phyloP scores from a whole-genome alignment of 78 protist genomes.

The Capsaspora owczarzaki region DNA sequence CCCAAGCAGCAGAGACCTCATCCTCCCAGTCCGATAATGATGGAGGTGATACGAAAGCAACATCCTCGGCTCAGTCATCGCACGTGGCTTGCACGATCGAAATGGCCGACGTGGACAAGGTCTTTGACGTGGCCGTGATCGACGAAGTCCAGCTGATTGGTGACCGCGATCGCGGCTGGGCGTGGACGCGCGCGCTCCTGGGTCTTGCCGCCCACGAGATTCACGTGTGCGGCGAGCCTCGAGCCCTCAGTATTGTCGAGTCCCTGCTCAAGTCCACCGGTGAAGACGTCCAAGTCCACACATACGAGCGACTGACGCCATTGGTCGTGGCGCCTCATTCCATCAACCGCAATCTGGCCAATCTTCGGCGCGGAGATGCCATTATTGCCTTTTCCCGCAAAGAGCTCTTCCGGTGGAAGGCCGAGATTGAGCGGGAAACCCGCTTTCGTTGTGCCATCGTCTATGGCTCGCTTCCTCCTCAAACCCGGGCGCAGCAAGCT shows the following conservation, averaged over 20 bases:
- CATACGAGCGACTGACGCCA: slow-evolving; percentile 35
- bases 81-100: slow-evolving; percentile 60
- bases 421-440: slow-evolving; percentile 9
- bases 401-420: not conserved
- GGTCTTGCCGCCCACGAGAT: slow-evolving; percentile 17
- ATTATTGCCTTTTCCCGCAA: slow-evolving; percentile 23
- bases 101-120: slow-evolving; percentile 12
- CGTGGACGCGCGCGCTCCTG: slow-evolving; percentile 46
- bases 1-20: no score
- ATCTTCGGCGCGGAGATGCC: slow-evolving; percentile 27
- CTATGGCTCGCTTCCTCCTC: slow-evolving; percentile 12
- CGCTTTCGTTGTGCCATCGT: not conserved
- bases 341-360: no score
- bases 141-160: slow-evolving; percentile 58
- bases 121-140: slow-evolving; percentile 51
- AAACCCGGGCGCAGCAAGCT: slow-evolving; percentile 8
- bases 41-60: no score
- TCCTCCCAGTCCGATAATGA: no score
- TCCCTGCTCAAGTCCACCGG: slow-evolving; percentile 10
- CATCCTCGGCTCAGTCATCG: no score
- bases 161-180: slow-evolving; percentile 57
- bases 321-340: not conserved
- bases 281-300: slow-evolving; percentile 23
- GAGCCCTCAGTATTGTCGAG: slow-evolving; percentile 12
- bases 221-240: slow-evolving; percentile 55